Base-by-base conservation (phyloP, 495 filamentous ascomycete species). In the Xylaria castorea region DNA sequence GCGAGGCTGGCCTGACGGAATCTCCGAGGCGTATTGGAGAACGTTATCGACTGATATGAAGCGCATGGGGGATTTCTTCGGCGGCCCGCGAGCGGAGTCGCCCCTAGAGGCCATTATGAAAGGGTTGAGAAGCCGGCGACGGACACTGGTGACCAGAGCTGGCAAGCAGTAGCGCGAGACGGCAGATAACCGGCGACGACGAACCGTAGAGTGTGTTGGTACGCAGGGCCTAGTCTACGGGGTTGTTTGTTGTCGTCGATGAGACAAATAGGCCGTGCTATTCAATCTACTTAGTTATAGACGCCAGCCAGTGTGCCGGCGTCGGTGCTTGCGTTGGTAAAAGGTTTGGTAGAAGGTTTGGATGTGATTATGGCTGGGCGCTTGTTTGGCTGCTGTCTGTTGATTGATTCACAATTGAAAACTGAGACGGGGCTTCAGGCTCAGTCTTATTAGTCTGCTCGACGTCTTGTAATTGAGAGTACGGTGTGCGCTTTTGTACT, bases 11-110 rank as follows among this genome's bases (percentile, higher is more conserved):
- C 93, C 94, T 0, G 96, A 98, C 25, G 96, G 97, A 6, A 99
- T 93, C 75, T 99, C 95, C 44, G 93, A 97, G 70, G 94, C 90
- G 83, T 97, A 93, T 81, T 97, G 94, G 4, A 99, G 90, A 71
- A 98, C 91, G 76, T 94, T 97, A 81, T 99, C 96, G 77, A 99
- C 97, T 16, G 93, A 97, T 75, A 99, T 93, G 80, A 96, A 90
- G 60, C 94, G 93, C 72, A 91, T 94, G 55, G 88, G 83, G 40
- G 78, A 80, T 42, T 73, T 72, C 20, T 66, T 22, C 18, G 71
- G 44, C 25, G 73, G 62, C 36, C 85, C 70, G 57, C 83, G 79
- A 71, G 67, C n/a, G 22, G 76, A 38, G 32, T 78, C 73, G 3
- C 66, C 75, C 14, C 65, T 80, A 11, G 74, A 53, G 4, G 76